Base-by-base conservation (phyloP, 1,284 basidiomycete species). In the Gymnopus androsaceus region DNA sequence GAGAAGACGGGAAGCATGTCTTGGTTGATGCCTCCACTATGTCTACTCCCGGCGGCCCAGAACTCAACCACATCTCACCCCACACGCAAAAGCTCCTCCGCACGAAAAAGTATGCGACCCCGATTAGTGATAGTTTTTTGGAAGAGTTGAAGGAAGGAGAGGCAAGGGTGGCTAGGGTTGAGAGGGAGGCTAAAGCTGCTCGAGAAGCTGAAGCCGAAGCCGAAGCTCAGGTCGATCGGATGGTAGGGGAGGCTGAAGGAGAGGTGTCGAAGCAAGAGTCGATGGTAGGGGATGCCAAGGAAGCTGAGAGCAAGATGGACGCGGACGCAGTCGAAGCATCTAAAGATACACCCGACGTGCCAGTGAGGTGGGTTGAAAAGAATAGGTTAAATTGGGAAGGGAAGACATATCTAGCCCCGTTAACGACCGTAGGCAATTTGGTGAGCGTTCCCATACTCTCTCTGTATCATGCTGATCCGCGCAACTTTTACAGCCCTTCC, bases 381-480 rank as follows among this genome's bases (percentile, higher is more conserved):
- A 91, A 86, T 67, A 77, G 92, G 27, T 72, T 99, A 21, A 74
- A 92, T 64, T 98, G 95, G 94, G 75, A 79, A 9, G 91, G 90
- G 9, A 92, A 94, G 69, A 90, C 92, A 1, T 99, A 98, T 73
- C 83, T 97, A 1, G 95, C 95, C 0, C 95, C 96, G 0, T 75
- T 99, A 9, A 98, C 96, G 0, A 99, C 95, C 0, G 94, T 96
- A 27, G 95, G 96, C 27, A 98, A 98, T 66, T 71, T 98, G 65
- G 92, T 92, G 69, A 47, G 85, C 73, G 38, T 25, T 2, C 27
- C 30, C 9, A 17, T 42, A 55, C n/a, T 9, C 12, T 19, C 14
- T 23, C n/a, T 2, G 44, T 19, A 31, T 19, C 19, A 41, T 21
- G 9, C 41, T 27, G 12, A 40, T 31, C 5, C 15, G 14, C n/a